Percentiles rank a stretch among this genome's conserved stretches.
phyloP scores from a whole-genome alignment of 2,329 filamentous ascomycete species.

The Rhexocercosporidium sp. region DNA sequence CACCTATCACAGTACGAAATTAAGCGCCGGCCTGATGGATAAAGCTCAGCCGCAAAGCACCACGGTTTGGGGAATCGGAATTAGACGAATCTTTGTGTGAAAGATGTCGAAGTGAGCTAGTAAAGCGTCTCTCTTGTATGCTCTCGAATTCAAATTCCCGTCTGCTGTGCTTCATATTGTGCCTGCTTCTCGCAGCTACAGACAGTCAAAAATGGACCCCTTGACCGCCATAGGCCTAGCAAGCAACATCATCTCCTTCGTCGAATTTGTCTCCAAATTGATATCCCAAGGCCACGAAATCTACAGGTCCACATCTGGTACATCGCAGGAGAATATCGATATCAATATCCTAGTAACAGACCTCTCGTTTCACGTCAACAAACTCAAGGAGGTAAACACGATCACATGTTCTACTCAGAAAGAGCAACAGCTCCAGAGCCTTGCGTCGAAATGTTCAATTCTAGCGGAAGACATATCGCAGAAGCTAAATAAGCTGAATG shows the following conservation, averaged over 20 bases:
- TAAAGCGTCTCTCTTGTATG: neutral
- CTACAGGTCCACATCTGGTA: neutral
- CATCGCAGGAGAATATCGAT: neutral
- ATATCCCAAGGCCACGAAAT: neutral
- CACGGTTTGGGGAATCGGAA: no score
- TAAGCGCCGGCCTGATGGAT: slow-evolving; percentile 1
- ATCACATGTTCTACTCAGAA: neutral
- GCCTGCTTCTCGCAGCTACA: no score
- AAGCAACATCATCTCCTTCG: neutral
- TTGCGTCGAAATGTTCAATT: neutral
- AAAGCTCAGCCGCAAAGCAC: neutral
- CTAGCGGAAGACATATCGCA: neutral
- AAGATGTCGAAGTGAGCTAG: no score
- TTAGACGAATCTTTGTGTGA: neutral
- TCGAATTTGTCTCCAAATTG: neutral
- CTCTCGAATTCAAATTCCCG: neutral
- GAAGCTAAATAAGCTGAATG: neutral
- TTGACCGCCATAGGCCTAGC: neutral
- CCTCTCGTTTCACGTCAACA: neutral
- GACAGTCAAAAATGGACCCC: neutral
- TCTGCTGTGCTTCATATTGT: no score
- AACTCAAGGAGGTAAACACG: neutral
- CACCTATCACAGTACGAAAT: neutral
- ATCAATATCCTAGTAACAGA: neutral
- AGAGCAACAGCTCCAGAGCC: neutral